These are phyloP conservation scores for Dictyostelium brefeldianum DNA, from an alignment of 78 protist species.

Conservation along the genomic window DNA sequence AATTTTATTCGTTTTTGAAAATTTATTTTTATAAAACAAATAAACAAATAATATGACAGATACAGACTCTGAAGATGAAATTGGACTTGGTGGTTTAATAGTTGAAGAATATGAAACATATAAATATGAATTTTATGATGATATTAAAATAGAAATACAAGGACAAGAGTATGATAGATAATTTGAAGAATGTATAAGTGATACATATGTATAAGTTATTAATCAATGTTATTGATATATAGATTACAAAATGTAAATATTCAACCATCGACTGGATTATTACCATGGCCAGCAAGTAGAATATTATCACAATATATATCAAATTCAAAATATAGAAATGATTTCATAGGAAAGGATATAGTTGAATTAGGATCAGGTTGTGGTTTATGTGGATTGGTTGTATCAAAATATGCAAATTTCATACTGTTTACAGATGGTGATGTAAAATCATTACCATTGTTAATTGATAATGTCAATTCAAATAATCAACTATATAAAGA, in stretches of 20 bases:
- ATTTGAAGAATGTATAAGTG: no score
- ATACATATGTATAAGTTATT: not conserved
- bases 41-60: not conserved
- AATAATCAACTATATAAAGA: slow-evolving; percentile 1
- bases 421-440: slow-evolving; percentile 52
- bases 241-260: slow-evolving; percentile 68
- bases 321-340: not conserved
- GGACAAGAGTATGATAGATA: slow-evolving; percentile 59
- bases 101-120: slow-evolving; percentile 30
- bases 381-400: slow-evolving; percentile 55
- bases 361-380: slow-evolving; percentile 64
- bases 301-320: slow-evolving; percentile 35
- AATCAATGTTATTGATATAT: not conserved
- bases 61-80: not conserved
- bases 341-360: slow-evolving; percentile 23
- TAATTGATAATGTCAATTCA: not conserved
- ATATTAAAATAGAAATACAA: slow-evolving; percentile 20
- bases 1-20: no score
- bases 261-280: slow-evolving; percentile 75
- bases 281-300: slow-evolving; percentile 72
- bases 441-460: not conserved
- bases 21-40: not conserved
- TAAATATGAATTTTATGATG: slow-evolving; percentile 45
- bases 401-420: slow-evolving; percentile 5
- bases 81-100: not conserved